Evolutionary conservation across 306 rosid genomes (phyloP), one percentile per base, ranked within the genome.

Genomic region (Vicia sativa): DNA sequence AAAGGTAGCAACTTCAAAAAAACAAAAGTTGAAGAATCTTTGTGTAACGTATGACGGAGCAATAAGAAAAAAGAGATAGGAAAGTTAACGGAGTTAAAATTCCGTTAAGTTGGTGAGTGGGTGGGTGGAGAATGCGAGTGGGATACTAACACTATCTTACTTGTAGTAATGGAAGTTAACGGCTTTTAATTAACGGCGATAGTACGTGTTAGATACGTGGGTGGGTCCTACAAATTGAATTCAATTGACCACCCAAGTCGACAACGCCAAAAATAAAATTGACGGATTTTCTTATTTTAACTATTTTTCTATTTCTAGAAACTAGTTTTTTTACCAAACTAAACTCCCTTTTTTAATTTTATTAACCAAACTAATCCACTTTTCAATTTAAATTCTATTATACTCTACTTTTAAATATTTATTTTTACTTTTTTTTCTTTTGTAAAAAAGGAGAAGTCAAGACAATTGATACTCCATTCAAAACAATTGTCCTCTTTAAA

Each of bases 31-130:
- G 21, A 19, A 14, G 75, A 60, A 60, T 46, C 41, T 48, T 13
- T 45, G 39, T 34, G 60, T 13, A 8, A 2, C 3, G 28, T 25
- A 1, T 25, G n/a, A 15, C 6, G n/a, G 2, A 21, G 23, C 23
- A 21, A 21, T 21, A 21, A 21, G 23, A 57, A 57, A 1, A n/a
- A 3, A n/a, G 14, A 18, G 1, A 26, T 34, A 28, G 37, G 46
- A 29, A 59, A 6, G 38, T 39, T 31, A 23, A 73, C 71, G 71
- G 77, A 68, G 67, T 43, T 62, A 1, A 8, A 13, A 3, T 8
- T 29, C 74, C 71, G 78, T 73, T 67, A 2, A 49, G 4, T 61
- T 41, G 29, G 19, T 15, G 53, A 10, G 25, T 13, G 37, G 9
- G 38, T 39, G 11, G n/a, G 23, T 21, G 2, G 23, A 21, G 11